Percentiles rank a stretch among this genome's conserved stretches.
Evolutionary conservation across 768 basidiomycete species (phyloP).

Genomic region (Omphalotus guepiniiformis): DNA sequence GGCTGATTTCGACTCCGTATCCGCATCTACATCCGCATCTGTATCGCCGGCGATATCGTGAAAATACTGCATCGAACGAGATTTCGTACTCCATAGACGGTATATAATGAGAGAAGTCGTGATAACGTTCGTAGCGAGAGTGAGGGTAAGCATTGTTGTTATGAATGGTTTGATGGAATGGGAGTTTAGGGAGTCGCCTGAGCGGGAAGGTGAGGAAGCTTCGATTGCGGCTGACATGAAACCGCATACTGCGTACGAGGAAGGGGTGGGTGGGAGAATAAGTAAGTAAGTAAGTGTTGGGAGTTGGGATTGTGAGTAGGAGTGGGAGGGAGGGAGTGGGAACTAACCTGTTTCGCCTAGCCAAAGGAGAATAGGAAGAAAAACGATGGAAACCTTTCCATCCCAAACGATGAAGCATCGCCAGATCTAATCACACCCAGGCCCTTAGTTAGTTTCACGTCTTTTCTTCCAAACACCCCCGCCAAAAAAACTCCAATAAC

Average conservation of each 20-base stretch:
- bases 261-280: no score
- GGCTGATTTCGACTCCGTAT: conserved; percentile 8
- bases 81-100: conserved; percentile 32
- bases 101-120: conserved; percentile 35
- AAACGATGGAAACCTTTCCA: conserved; percentile 26
- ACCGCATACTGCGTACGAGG: conserved; percentile 26
- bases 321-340: background rate
- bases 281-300: conserved; percentile 2
- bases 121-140: conserved; percentile 31
- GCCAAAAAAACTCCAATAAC: background rate
- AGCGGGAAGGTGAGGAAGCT: conserved; percentile 21
- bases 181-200: conserved; percentile 22
- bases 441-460: background rate
- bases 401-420: conserved; percentile 35
- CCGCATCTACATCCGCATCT: no score
- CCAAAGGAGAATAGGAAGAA: conserved; percentile 29
- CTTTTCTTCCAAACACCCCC: background rate
- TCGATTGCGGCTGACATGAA: conserved; percentile 28
- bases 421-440: conserved; percentile 25
- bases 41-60: no score
- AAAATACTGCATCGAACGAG: conserved; percentile 19
- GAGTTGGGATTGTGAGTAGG: background rate
- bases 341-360: conserved; percentile 30
- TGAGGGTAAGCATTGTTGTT: conserved; percentile 31
- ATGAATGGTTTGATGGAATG: conserved; percentile 31